Evolutionary conservation across 768 basidiomycete genomes (phyloP).

Genomic region (Psilocybe sp.): DNA sequence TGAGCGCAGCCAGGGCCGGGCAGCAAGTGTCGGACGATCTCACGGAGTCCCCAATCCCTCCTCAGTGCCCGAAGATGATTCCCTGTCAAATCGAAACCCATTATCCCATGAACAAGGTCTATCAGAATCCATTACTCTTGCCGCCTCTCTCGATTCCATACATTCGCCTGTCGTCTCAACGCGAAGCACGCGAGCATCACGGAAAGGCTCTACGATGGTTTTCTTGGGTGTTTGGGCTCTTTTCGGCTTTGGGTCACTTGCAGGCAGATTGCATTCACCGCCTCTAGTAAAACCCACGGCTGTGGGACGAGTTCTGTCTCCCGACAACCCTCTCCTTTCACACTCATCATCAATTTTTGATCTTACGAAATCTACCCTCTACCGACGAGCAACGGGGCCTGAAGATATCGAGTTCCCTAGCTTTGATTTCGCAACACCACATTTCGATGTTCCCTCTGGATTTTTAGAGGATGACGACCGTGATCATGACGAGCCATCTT

Average conservation of each 20-base stretch:
- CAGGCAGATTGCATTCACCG: conserved; percentile 24
- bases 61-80: conserved; percentile 29
- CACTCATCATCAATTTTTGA: conserved; percentile 13
- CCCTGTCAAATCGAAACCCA: conserved; percentile 18
- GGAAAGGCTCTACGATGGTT: conserved; percentile 73
- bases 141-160: conserved; percentile 1
- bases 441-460: not conserved
- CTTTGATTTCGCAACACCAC: not conserved
- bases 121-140: not conserved
- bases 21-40: conserved; percentile 42
- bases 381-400: not conserved
- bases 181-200: conserved; percentile 62
- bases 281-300: conserved; percentile 22
- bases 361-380: not conserved
- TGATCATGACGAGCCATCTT: conserved; percentile 24
- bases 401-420: not conserved
- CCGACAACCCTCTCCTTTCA: conserved; percentile 11
- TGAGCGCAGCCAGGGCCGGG: conserved; percentile 44
- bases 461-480: conserved; percentile 18
- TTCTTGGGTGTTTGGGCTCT: conserved; percentile 78
- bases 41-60: conserved; percentile 32
- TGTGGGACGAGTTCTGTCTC: conserved; percentile 48
- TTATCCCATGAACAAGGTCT: conserved; percentile 3
- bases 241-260: conserved; percentile 61
- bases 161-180: conserved; percentile 16